phyloP scores from a whole-genome alignment of 805 yeast genomes.

The Ogataea henricii region DNA sequence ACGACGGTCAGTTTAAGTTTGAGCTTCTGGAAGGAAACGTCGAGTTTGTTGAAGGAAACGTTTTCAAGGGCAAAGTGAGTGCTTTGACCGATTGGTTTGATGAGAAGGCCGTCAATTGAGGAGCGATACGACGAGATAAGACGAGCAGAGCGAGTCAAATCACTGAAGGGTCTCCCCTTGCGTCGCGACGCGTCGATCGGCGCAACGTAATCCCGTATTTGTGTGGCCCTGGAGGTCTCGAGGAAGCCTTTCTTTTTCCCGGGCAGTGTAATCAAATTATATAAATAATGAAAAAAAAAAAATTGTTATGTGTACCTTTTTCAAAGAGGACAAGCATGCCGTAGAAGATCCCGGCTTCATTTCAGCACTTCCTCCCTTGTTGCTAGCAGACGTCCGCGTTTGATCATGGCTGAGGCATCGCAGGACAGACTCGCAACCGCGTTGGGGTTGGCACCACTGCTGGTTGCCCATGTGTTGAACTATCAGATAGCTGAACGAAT shows the following conservation, averaged over 20 bases:
- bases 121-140: neutral
- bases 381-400: no score
- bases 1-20: slow-evolving; percentile 56
- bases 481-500: slow-evolving; percentile 20
- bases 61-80: slow-evolving; percentile 51
- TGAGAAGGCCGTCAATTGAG: slow-evolving; percentile 65
- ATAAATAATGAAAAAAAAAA: neutral
- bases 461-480: slow-evolving; percentile 17
- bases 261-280: slow-evolving; percentile 2
- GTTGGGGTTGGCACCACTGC: slow-evolving; percentile 16
- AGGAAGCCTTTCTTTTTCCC: neutral
- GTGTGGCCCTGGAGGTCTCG: slow-evolving; percentile 2
- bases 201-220: neutral
- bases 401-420: neutral
- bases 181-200: neutral
- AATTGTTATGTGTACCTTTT: neutral
- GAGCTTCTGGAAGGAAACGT: slow-evolving; percentile 71
- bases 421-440: slow-evolving; percentile 12
- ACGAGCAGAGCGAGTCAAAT: neutral
- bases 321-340: slow-evolving; percentile 1
- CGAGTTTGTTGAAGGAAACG: slow-evolving; percentile 73
- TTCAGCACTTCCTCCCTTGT: no score
- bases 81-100: slow-evolving; percentile 80
- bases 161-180: no score
- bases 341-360: no score